Evolutionary conservation across 768 basidiomycete genomes (phyloP).

Genomic region (Lactarius hengduanensis): DNA sequence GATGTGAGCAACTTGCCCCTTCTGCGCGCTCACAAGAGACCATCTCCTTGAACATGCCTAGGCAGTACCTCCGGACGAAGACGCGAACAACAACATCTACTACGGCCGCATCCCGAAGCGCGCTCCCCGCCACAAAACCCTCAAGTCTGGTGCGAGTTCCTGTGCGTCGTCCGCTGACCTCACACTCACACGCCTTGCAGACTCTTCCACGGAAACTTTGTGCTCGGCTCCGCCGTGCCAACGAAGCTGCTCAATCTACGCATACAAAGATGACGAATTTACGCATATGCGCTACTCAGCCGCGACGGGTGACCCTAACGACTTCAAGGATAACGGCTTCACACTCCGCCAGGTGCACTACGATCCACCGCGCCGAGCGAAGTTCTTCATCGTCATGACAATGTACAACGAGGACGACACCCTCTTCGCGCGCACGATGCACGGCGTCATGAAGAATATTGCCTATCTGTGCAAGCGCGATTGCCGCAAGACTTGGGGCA

Average conservation of each 20-base stretch:
- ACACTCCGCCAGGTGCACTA: conserved; percentile 89
- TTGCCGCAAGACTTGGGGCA: conserved; percentile 92
- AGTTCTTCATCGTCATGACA: conserved; percentile 96
- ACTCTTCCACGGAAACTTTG: conserved; percentile 90
- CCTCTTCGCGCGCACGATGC: conserved; percentile 90
- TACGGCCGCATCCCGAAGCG: conserved; percentile 92
- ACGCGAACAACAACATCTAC: conserved; percentile 55
- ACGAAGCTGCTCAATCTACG: conserved; percentile 82
- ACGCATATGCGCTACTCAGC: conserved; percentile 96
- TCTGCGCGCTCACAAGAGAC: conserved; percentile 25
- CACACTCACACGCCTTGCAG: conserved; percentile 34
- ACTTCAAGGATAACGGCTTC: conserved; percentile 79
- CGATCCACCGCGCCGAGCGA: conserved; percentile 86
- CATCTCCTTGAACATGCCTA: conserved; percentile 41
- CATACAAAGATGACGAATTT: conserved; percentile 78
- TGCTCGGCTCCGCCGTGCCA: conserved; percentile 87
- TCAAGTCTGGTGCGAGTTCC: conserved; percentile 74
- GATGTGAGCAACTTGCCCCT: conserved; percentile 78
- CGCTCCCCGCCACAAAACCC: conserved; percentile 86
- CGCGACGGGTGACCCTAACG: conserved; percentile 94
- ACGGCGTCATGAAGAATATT: conserved; percentile 94
- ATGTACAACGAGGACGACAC: conserved; percentile 97
- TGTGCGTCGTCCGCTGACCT: background rate
- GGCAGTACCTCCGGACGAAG: conserved; percentile 43
- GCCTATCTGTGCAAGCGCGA: conserved; percentile 84